Percentiles rank a stretch among this genome's conserved stretches.
Conservation (phyloP, 78 protist genomes). For the Dictyostelium capitatum region DNA sequence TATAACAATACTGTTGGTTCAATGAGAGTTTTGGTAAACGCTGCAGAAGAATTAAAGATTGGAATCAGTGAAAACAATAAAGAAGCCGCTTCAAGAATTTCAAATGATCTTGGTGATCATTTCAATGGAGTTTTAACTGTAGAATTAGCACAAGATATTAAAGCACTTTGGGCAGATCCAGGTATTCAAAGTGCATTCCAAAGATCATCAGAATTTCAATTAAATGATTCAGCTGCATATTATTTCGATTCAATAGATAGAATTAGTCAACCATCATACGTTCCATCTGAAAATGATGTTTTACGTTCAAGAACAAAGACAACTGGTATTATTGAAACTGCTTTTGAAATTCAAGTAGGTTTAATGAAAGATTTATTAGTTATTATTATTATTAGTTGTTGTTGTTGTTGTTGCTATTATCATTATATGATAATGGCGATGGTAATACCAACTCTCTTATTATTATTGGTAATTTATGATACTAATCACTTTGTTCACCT, state of each 20-base stretch:
- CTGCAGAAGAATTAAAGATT: slow-evolving; percentile 75
- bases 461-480: slow-evolving; percentile 40
- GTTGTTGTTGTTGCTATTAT: not conserved
- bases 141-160: slow-evolving; percentile 82
- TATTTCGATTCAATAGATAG: slow-evolving; percentile 86
- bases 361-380: not conserved
- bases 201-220: slow-evolving; percentile 91
- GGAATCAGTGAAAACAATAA: slow-evolving; percentile 78
- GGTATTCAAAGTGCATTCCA: slow-evolving; percentile 86
- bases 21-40: slow-evolving; percentile 82
- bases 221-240: slow-evolving; percentile 94
- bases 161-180: slow-evolving; percentile 90
- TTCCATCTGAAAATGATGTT: slow-evolving; percentile 95
- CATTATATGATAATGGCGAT: too few species aligned
- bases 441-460: slow-evolving; percentile 81
- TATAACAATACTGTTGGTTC: slow-evolving; percentile 74
- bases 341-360: slow-evolving; percentile 73
- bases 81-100: slow-evolving; percentile 78
- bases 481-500: slow-evolving; percentile 2
- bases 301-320: slow-evolving; percentile 96
- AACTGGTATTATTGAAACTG: slow-evolving; percentile 94
- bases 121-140: slow-evolving; percentile 70
- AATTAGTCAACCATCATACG: slow-evolving; percentile 84
- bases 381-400: not conserved
- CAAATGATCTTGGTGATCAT: slow-evolving; percentile 70